A percentile compares a stretch with the other conserved stretches of the same genome.
Conservation (phyloP, 176 grass and related monocot genomes). For the Alopecurus myosuroides region DNA sequence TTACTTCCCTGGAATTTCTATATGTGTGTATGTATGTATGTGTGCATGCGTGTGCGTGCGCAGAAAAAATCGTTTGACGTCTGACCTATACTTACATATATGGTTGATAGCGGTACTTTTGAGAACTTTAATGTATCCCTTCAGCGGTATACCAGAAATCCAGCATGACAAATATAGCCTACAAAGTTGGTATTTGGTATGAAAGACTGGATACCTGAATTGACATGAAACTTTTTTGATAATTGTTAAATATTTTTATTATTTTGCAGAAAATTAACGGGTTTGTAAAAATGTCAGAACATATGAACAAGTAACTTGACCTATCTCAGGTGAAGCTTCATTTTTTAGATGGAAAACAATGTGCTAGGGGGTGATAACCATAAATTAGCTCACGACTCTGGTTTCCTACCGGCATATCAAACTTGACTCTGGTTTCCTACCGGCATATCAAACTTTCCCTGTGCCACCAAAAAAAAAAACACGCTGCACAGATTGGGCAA, state of each 20-base stretch:
- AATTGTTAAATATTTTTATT: not conserved
- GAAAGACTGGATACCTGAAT: not conserved
- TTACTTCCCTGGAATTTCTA: no score
- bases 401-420: not conserved
- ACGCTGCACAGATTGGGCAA: not conserved
- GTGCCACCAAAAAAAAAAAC: not conserved
- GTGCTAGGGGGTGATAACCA: not conserved
- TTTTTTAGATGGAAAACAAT: not conserved
- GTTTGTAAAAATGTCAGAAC: not conserved
- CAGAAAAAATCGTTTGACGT: not conserved
- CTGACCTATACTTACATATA: not conserved
- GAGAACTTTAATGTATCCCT: not conserved
- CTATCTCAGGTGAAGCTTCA: not conserved
- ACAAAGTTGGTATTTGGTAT: not conserved
- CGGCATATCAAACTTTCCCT: not conserved
- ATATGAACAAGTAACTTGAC: not conserved
- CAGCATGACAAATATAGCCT: not conserved
- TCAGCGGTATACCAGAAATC: not conserved
- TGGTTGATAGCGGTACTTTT: constrained; percentile 2
- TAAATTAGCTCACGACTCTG: not conserved
- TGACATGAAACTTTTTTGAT: not conserved
- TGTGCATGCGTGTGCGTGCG: no score
- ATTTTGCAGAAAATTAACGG: not conserved
- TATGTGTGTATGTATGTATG: no score
- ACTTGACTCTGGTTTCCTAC: not conserved